Conservation (phyloP, 495 filamentous ascomycete species). For the Amniculicola lignicola region DNA sequence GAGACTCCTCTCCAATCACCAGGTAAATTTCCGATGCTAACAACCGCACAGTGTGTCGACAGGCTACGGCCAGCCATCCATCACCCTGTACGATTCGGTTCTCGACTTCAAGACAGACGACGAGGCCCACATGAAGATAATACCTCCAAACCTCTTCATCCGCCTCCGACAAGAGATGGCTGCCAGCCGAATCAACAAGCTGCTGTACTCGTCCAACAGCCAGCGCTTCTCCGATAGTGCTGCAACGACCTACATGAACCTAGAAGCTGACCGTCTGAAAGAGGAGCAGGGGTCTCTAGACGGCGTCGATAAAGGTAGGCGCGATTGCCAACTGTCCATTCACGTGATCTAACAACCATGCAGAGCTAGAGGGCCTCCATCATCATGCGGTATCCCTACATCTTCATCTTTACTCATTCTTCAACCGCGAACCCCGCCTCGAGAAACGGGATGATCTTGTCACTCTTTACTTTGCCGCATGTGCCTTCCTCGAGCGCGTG, state of each 20-base stretch:
- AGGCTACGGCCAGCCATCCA: slow-evolving; percentile 84
- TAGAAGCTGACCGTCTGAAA: slow-evolving; percentile 26
- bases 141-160: slow-evolving; percentile 24
- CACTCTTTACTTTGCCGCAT: slow-evolving; percentile 71
- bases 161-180: slow-evolving; percentile 34
- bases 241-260: slow-evolving; percentile 19
- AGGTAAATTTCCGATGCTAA: slow-evolving; percentile 28
- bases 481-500: slow-evolving; percentile 68
- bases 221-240: slow-evolving; percentile 4
- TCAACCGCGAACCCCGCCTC: slow-evolving; percentile 71
- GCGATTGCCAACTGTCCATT: neutral
- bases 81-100: slow-evolving; percentile 87
- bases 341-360: neutral
- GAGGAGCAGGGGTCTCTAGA: slow-evolving; percentile 27
- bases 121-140: slow-evolving; percentile 27
- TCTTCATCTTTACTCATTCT: slow-evolving; percentile 81
- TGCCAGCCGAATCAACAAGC: slow-evolving; percentile 31
- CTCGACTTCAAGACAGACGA: slow-evolving; percentile 46
- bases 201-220: slow-evolving; percentile 26
- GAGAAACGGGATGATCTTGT: slow-evolving; percentile 72
- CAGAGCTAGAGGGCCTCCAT: slow-evolving; percentile 52
- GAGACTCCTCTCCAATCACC: slow-evolving; percentile 24
- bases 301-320: slow-evolving; percentile 23
- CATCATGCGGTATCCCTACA: slow-evolving; percentile 77
- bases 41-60: slow-evolving; percentile 65